These are phyloP conservation scores for Cladosporium oxysporum DNA, from an alignment of 2,329 filamentous ascomycete species.

Conservation along the genomic window DNA sequence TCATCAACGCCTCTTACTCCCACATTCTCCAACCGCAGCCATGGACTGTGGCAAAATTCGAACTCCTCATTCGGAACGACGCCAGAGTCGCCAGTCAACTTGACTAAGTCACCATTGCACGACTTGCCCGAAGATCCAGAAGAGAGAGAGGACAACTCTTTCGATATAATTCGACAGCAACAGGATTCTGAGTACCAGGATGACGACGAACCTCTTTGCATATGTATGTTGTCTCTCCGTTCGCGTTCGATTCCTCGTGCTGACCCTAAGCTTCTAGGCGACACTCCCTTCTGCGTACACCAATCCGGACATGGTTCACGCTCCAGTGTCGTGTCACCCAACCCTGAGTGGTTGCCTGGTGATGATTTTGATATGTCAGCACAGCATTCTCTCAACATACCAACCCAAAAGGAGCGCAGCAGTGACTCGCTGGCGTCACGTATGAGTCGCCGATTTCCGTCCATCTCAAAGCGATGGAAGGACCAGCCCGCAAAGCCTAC, in stretches of 20 bases:
- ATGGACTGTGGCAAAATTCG: slow-evolving; percentile 70
- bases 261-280: slow-evolving; percentile 50
- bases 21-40: slow-evolving; percentile 65
- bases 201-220: slow-evolving; percentile 60
- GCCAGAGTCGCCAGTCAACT: slow-evolving; percentile 57
- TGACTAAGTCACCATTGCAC: slow-evolving; percentile 68
- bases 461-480: slow-evolving; percentile 57
- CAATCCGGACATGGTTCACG: slow-evolving; percentile 15
- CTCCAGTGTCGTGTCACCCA: slow-evolving; percentile 11
- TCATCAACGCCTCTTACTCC: slow-evolving; percentile 70
- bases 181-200: slow-evolving; percentile 28
- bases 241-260: neutral
- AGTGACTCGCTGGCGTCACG: slow-evolving; percentile 26
- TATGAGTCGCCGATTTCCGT: slow-evolving; percentile 35
- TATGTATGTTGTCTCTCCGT: slow-evolving; percentile 64
- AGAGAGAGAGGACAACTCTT: slow-evolving; percentile 65
- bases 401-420: slow-evolving; percentile 43
- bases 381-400: slow-evolving; percentile 56
- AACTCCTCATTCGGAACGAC: slow-evolving; percentile 73
- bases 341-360: slow-evolving; percentile 35
- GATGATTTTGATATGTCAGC: slow-evolving; percentile 58
- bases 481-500: slow-evolving; percentile 41
- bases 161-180: slow-evolving; percentile 33
- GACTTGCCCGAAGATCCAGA: slow-evolving; percentile 83
- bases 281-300: slow-evolving; percentile 61